Evolutionary conservation across 352 stramenopile species (phyloP).

Genomic region (Pythium inflatum): DNA sequence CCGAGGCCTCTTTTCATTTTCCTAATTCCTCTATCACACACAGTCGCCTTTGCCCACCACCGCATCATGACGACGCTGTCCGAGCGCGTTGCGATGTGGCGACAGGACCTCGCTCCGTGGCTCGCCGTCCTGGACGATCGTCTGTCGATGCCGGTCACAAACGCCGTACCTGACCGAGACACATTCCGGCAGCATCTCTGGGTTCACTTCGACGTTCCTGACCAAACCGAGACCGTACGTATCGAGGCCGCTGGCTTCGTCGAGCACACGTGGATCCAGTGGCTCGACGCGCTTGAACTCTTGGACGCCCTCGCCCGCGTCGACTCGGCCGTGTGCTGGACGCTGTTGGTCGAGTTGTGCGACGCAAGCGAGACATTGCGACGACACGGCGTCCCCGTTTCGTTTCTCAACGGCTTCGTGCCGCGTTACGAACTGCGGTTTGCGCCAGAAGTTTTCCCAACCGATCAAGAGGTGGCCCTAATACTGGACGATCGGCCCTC

Average conservation of each 20-base stretch:
- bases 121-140: no score
- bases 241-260: background rate
- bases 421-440: background rate
- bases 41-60: no score
- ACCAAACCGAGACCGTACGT: background rate
- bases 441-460: background rate
- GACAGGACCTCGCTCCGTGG: no score
- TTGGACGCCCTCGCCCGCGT: slow-evolving; percentile 3
- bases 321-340: slow-evolving; percentile 9
- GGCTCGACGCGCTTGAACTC: slow-evolving; percentile 5
- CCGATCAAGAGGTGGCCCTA: background rate
- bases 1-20: no score
- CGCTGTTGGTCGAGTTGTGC: background rate
- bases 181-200: background rate
- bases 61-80: no score
- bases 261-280: background rate
- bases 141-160: no score
- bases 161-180: background rate
- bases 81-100: no score
- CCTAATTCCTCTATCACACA: no score
- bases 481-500: background rate
- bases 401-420: background rate
- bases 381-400: background rate
- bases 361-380: background rate
- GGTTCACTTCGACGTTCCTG: background rate